These are phyloP conservation scores for Colletotrichum melonis DNA, from an alignment of 2,329 filamentous ascomycete genomes.

Conservation along the genomic window DNA sequence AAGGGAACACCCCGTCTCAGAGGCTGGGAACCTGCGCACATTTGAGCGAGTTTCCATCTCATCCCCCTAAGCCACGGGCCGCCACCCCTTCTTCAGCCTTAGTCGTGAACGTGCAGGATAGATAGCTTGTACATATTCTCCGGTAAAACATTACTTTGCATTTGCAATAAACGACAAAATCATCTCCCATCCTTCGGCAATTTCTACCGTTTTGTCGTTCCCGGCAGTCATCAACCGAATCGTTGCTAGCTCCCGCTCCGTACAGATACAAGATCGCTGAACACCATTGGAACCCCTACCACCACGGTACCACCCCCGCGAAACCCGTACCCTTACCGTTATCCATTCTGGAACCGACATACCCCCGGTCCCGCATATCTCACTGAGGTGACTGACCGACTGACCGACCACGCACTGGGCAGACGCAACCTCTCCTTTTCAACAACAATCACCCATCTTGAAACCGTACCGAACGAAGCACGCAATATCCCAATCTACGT, in stretches of 20 bases:
- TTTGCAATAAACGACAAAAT: neutral
- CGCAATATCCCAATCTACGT: neutral
- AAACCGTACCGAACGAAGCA: neutral
- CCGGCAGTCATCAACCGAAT: neutral
- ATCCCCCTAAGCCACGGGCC: constrained; percentile 24
- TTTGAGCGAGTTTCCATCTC: constrained; percentile 53
- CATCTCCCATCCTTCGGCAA: neutral
- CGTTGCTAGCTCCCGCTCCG: constrained; percentile 16
- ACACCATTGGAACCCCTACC: neutral
- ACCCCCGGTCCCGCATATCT: neutral
- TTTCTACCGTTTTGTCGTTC: neutral
- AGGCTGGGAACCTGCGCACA: constrained; percentile 45
- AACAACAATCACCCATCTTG: neutral
- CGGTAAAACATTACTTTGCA: neutral
- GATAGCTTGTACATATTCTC: neutral
- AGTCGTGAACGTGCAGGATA: neutral
- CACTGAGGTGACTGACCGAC: neutral
- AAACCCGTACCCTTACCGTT: neutral
- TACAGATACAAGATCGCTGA: neutral
- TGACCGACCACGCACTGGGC: neutral
- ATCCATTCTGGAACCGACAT: neutral
- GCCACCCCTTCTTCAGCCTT: constrained; percentile 20
- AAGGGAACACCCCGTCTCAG: constrained; percentile 32
- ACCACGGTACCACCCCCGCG: constrained; percentile 6
- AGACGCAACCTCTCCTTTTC: neutral